Evolutionary conservation across 169 alveolate species (phyloP), one percentile per base, ranked within the genome.

Genomic region (Condylostoma magnum): DNA sequence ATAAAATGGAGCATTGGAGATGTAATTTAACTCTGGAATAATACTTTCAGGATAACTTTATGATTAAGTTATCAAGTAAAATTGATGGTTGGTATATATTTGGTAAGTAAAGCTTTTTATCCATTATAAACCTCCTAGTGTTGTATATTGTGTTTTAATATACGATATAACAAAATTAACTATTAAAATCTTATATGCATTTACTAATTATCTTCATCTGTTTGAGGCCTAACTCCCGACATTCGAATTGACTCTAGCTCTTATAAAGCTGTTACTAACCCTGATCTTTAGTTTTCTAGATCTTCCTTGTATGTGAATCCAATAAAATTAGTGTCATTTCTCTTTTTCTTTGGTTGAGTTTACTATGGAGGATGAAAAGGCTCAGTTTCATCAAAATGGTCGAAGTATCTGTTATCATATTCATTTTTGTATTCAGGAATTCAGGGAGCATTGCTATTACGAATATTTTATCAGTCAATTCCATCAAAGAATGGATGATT

Each of bases 401-500:
- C 84, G 43, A 77, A 77, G 53, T 77, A 44, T 28, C 69, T 67
- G 2, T 75, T 68, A 58, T 77, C 85, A 48, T 47, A 44, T n/a
- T 70, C 76, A 52, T 50, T 58, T 8, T 77, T 44, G 25, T 69
- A 6, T 28, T 69, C 56, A 55, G 85, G 85, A 50, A 77, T 77
- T 47, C 52, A 58, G 20, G 85, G 85, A 4, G 85, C 75, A 25
- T 48, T 65, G 10, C 38, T 37, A 6, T 51, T 77, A 18, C 80
- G 37, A 15, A 70, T 44, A 52, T 54, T 76, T 10, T 66, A 65
- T 72, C 85, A 77, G 41, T 70, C 76, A 12, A 77, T 12, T 33
- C 91, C 90, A 22, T 76, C 53, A 56, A 90, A 90, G 58, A 87
- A 90, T 20, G 93, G 91, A 57, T 90, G 95, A 8, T 71, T 82